phyloP scores from a whole-genome alignment of 2,329 filamentous ascomycete species.

The Ophiostoma australiae region DNA sequence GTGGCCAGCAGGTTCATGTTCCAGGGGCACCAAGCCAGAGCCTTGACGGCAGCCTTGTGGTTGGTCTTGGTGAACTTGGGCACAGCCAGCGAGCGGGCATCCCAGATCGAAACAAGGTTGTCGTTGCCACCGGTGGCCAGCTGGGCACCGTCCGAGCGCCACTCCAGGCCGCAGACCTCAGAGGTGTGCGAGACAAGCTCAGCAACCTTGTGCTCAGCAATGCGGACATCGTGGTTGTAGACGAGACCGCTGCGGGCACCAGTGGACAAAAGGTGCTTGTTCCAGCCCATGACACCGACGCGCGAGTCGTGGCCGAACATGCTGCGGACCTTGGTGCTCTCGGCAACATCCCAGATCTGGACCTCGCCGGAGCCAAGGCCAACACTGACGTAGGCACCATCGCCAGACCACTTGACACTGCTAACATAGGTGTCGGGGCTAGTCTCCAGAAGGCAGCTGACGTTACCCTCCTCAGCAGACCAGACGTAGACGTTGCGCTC shows the following conservation, averaged over 20 bases:
- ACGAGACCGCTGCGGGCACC: conserved; percentile 91
- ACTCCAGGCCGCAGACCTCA: conserved; percentile 96
- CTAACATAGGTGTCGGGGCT: conserved; percentile 89
- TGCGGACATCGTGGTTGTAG: conserved; percentile 97
- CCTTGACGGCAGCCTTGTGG: conserved; percentile 98
- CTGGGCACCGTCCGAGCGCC: conserved; percentile 93
- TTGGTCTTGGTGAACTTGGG: conserved; percentile 99
- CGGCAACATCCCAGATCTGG: conserved; percentile 98
- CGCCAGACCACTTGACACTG: conserved; percentile 97
- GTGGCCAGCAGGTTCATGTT: conserved; percentile 95
- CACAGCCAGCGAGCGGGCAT: conserved; percentile 84
- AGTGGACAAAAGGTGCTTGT: conserved; percentile 94
- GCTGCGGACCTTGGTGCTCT: conserved; percentile 90
- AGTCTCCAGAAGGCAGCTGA: conserved; percentile 84
- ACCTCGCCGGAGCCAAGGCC: conserved; percentile 93
- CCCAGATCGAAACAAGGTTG: conserved; percentile 99
- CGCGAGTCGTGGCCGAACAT: conserved; percentile 98
- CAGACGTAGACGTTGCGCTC: conserved; percentile 97
- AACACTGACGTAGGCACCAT: conserved; percentile 93
- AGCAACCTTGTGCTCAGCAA: conserved; percentile 95
- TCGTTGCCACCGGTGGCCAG: conserved; percentile 97
- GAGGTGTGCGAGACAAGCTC: conserved; percentile 96
- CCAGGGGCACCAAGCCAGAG: conserved; percentile 98
- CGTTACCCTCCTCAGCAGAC: conserved; percentile 90
- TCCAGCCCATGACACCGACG: conserved; percentile 98